These are phyloP conservation scores for Lepidium didymum DNA, from an alignment of 345 rosid species.

Conservation along the genomic window DNA sequence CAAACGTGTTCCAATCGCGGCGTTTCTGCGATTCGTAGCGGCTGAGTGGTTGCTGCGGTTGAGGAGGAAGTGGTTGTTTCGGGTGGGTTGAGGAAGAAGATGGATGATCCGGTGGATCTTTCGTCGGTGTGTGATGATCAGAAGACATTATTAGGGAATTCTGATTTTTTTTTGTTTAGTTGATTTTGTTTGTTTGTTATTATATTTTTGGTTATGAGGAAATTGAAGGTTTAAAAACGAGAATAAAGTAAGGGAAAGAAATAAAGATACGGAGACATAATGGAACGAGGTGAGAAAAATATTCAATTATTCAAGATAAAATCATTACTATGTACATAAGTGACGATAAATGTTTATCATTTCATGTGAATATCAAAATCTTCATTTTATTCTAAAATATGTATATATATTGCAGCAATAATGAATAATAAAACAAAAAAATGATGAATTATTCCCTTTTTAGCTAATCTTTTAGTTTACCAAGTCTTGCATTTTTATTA, in stretches of 20 bases:
- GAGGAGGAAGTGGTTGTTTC: conserved; percentile 10
- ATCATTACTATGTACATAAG: neutral
- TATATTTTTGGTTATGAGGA: conserved; percentile 6
- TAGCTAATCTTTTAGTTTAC: too few species aligned
- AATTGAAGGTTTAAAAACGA: conserved; percentile 5
- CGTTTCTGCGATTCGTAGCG: conserved; percentile 86
- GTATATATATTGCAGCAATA: too few species aligned
- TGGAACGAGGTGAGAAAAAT: neutral
- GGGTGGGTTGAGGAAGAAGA: conserved; percentile 18
- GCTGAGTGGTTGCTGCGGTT: conserved; percentile 42
- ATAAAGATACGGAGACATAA: conserved; percentile 8
- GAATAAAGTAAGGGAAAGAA: conserved; percentile 10
- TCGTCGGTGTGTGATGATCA: conserved; percentile 23
- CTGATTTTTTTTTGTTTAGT: neutral
- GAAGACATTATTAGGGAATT: conserved; percentile 19
- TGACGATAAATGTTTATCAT: neutral
- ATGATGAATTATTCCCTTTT: too few species aligned
- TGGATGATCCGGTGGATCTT: conserved; percentile 29
- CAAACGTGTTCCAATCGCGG: conserved; percentile 91
- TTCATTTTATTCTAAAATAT: neutral
- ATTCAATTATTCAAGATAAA: neutral
- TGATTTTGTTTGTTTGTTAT: neutral
- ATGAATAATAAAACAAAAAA: too few species aligned
- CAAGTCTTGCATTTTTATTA: too few species aligned
- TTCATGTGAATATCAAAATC: neutral